Percentiles rank a stretch among this genome's conserved stretches.
phyloP scores from a whole-genome alignment of 441 rosid species.

The Brassica balearica region DNA sequence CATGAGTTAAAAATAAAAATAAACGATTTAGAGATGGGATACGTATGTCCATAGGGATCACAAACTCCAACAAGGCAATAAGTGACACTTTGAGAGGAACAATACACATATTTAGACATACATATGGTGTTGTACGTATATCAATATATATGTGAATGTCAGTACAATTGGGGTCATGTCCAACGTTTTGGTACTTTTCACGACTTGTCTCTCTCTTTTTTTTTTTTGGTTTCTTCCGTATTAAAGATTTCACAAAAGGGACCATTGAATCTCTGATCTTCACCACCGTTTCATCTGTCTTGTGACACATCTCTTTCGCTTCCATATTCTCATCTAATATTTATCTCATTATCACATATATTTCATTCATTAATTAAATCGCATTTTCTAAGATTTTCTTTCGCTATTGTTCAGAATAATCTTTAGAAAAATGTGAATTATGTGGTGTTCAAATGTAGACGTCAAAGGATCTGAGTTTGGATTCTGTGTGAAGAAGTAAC shows the following conservation, averaged over 20 bases:
- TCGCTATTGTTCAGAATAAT: slow-evolving; percentile 17
- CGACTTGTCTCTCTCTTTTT: slow-evolving; percentile 34
- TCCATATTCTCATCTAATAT: slow-evolving; percentile 32
- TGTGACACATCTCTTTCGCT: slow-evolving; percentile 31
- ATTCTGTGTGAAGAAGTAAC: slow-evolving; percentile 5
- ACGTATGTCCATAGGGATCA: slow-evolving; percentile 68
- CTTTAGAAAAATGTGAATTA: slow-evolving; percentile 26
- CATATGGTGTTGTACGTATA: slow-evolving; percentile 20
- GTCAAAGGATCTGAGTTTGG: slow-evolving; percentile 18
- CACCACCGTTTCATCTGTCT: slow-evolving; percentile 43
- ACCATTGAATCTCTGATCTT: slow-evolving; percentile 45
- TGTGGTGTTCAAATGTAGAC: slow-evolving; percentile 26
- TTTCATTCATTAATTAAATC: slow-evolving; percentile 12
- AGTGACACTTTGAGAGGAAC: slow-evolving; percentile 39
- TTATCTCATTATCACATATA: slow-evolving; percentile 22
- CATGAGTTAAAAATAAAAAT: slow-evolving; percentile 32
- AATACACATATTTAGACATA: slow-evolving; percentile 12
- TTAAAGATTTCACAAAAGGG: slow-evolving; percentile 44
- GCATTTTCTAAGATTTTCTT: slow-evolving; percentile 19
- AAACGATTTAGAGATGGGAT: slow-evolving; percentile 59
- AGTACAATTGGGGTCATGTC: slow-evolving; percentile 48
- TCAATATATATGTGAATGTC: slow-evolving; percentile 38
- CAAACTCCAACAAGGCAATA: slow-evolving; percentile 28
- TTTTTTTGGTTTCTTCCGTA: slow-evolving; percentile 39
- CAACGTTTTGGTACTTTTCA: slow-evolving; percentile 64